Evolutionary conservation across 768 basidiomycete genomes (phyloP).

Genomic region (Suillus ampliporus): DNA sequence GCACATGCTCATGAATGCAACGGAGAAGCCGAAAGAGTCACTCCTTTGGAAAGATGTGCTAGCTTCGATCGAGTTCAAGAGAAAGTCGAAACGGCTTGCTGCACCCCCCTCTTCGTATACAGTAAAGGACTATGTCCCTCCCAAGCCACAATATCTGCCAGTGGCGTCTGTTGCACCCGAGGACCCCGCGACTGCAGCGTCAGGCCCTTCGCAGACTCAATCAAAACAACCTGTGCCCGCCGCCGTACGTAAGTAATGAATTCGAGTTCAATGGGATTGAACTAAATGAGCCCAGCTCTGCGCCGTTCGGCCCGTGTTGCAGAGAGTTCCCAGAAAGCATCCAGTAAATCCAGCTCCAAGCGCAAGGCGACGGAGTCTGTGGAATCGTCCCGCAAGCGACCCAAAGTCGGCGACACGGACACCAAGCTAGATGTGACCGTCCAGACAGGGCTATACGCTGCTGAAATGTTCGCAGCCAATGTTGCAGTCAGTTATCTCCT

Average conservation of each 20-base stretch:
- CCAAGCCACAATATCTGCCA: not conserved
- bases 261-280: not conserved
- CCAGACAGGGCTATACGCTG: not conserved
- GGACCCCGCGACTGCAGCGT: not conserved
- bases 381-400: too few species aligned
- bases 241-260: not conserved
- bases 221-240: not conserved
- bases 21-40: not conserved
- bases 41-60: not conserved
- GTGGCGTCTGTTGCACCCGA: not conserved
- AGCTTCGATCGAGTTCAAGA: not conserved
- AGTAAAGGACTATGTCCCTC: not conserved
- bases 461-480: slow-evolving; percentile 9
- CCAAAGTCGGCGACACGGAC: too few species aligned
- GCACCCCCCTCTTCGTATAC: too few species aligned
- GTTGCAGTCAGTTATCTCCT: not conserved
- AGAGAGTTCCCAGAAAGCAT: too few species aligned
- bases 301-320: too few species aligned
- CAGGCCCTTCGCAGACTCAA: not conserved
- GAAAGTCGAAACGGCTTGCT: not conserved
- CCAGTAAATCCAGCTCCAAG: too few species aligned
- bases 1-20: not conserved
- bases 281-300: not conserved
- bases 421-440: too few species aligned
- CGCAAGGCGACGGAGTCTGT: too few species aligned